Evolutionary conservation across 2,329 filamentous ascomycete species (phyloP).

Genomic region (Colletotrichum simmondsii): DNA sequence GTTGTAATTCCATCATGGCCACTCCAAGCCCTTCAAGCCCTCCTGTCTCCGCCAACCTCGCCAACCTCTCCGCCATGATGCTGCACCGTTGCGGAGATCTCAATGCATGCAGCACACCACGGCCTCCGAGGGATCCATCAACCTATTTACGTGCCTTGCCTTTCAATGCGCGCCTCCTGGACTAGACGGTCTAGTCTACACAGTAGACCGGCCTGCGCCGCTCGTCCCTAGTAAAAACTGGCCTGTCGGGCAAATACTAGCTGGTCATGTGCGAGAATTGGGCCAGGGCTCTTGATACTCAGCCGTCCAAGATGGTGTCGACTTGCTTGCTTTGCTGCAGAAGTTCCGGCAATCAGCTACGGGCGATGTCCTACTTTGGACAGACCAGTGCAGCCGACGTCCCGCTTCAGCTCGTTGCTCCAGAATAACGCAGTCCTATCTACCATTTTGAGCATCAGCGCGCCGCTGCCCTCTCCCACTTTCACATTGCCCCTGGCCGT

Average conservation of each 20-base stretch:
- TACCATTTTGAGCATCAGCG: background rate
- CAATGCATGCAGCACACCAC: slow-evolving; percentile 31
- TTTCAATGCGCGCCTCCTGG: slow-evolving; percentile 29
- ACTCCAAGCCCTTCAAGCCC: background rate
- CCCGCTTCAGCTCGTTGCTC: background rate
- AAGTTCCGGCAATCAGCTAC: slow-evolving; percentile 25
- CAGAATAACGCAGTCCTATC: background rate
- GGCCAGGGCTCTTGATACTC: slow-evolving; percentile 19
- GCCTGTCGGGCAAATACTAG: slow-evolving; percentile 22
- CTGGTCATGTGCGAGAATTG: slow-evolving; percentile 28
- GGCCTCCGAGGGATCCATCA: slow-evolving; percentile 17
- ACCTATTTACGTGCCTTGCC: slow-evolving; percentile 12
- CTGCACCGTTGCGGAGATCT: slow-evolving; percentile 31
- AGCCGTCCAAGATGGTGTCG: slow-evolving; percentile 14
- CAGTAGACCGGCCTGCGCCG: slow-evolving; percentile 4
- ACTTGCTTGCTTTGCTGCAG: slow-evolving; percentile 10
- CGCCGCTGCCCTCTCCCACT: background rate
- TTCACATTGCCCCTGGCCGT: background rate
- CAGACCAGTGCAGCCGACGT: slow-evolving; percentile 1
- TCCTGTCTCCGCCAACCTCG: slow-evolving; percentile 20
- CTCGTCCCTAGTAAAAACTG: slow-evolving; percentile 17
- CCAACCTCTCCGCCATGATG: slow-evolving; percentile 28
- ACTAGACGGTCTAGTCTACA: slow-evolving; percentile 2
- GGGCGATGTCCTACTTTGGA: slow-evolving; percentile 15
- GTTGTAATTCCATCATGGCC: slow-evolving; percentile 10